Base-by-base conservation (phyloP, 1,284 basidiomycete genomes). In the Austroboletus olivaceoglutinosus region DNA sequence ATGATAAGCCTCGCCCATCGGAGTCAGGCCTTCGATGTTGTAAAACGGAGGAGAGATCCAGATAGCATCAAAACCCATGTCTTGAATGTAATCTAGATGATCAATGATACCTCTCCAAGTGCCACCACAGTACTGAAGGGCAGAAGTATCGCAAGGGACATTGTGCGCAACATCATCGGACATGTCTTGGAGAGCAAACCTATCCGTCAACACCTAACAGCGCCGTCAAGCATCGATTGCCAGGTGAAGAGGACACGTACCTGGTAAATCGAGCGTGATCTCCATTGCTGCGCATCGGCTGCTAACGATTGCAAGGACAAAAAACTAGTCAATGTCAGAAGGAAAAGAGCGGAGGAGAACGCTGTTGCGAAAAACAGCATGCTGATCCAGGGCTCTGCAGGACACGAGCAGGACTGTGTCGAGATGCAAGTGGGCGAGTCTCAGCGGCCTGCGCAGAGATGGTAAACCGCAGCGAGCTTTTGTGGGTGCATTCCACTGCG, bases 61-160 rank as follows among this genome's bases (percentile, higher is more conserved):
- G 41, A 84, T 73, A 58, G 88, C 84, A 58, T 88, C 86, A 59
- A 89, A 87, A 11, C 89, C 89, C 76, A 89, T 82, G 53, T 72
- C 71, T 58, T 88, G 81, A 56, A 91, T 87, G 64, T 91, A 91
- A 68, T 89, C 85, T 47, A 91, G 77, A 65, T 87, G 87, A 58
- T 79, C 76, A 45, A 77, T 77, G 60, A 89, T 81, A 1, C 83
- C 82, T 51, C 76, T 73, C 85, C 85, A 91, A 10, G 83, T 83
- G 6, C 89, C 89, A 38, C 86, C 86, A 56, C 89, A 91, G 73
- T 85, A 89, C 16, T 74, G 76, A 52, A 77, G 75, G 27, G 72
- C 63, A 25, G 72, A 70, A 4, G 80, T 76, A 58, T 85, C 72
- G 63, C 88, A 90, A 6, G 62, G 37, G 22, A 59, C 45, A 15